phyloP scores from a whole-genome alignment of 169 alveolate genomes.

The Plasmodium vinckei region DNA sequence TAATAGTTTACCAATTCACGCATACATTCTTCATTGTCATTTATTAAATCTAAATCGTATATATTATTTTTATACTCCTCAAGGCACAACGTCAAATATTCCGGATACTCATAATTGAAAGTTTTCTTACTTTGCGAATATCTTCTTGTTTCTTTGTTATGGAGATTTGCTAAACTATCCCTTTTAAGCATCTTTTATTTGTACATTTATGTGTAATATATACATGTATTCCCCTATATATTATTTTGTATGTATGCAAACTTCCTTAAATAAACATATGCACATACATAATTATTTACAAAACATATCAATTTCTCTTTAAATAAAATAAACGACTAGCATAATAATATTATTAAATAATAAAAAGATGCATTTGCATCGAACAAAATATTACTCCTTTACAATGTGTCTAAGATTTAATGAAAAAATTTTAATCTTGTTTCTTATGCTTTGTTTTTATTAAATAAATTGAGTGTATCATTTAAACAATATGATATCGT shows the following conservation, averaged over 20 bases:
- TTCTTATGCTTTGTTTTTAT: slow-evolving; percentile 24
- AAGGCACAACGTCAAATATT: slow-evolving; percentile 69
- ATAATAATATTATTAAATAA: slow-evolving; percentile 13
- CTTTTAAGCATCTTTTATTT: slow-evolving; percentile 71
- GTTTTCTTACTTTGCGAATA: slow-evolving; percentile 62
- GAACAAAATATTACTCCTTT: slow-evolving; percentile 43
- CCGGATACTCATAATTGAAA: slow-evolving; percentile 57
- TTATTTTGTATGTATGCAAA: slow-evolving; percentile 10
- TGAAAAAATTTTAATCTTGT: slow-evolving; percentile 26
- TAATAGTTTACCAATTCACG: slow-evolving; percentile 74
- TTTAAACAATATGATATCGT: slow-evolving; percentile 9
- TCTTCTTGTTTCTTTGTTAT: slow-evolving; percentile 72
- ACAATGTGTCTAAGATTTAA: slow-evolving; percentile 69
- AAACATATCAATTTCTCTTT: slow-evolving; percentile 13
- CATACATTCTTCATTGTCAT: slow-evolving; percentile 77
- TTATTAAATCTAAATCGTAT: slow-evolving; percentile 75
- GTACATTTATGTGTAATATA: slow-evolving; percentile 21
- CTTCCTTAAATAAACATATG: slow-evolving; percentile 33
- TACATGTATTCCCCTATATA: slow-evolving; percentile 16
- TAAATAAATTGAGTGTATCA: slow-evolving; percentile 28
- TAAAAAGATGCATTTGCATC: slow-evolving; percentile 47
- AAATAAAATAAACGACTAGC: slow-evolving; percentile 30
- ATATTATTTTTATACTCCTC: slow-evolving; percentile 72
- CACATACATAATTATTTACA: slow-evolving; percentile 25
- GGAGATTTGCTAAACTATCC: slow-evolving; percentile 66